Evolutionary conservation across 352 stramenopile genomes (phyloP), one percentile per base, ranked within the genome.

Genomic region (Albugo laibachii): DNA sequence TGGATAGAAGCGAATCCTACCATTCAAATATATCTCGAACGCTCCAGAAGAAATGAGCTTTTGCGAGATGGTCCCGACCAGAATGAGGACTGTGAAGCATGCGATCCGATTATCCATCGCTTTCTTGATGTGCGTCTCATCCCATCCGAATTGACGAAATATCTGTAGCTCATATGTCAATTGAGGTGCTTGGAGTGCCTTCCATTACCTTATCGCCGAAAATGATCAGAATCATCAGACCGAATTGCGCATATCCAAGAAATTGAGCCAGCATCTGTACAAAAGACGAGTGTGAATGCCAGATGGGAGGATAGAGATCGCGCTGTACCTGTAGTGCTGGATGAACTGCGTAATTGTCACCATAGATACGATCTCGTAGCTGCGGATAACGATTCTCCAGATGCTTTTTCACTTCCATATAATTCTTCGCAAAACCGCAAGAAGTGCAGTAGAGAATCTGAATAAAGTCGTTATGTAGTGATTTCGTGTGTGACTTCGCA

Each of bases 21-120:
- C 67, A 46, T 89, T 86, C 38, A 80, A 83, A 50, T 72, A 83
- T 24, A 89, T 70, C 58, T 89, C 76, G 19, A 89, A 89, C 10
- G 73, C 76, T 11, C 76, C 76, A 1, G 73, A 71, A 12, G 76
- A 69, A 39, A 80, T 56, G 44, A 89, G 62, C 14, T 58, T 62
- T 47, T 78, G 74, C 3, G 76, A 76, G 11, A 76, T 34, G 0
- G 65, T 66, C 5, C 76, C 73, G 40, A 86, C 60, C 41, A 82
- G 53, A 48, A 86, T 31, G 14, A 86, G 66, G 13, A 83, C 53
- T 20, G 73, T 65, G 52, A 89, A 83, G 41, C 62, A 68, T 2
- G 48, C 55, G 34, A 86, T 66, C 45, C 70, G 69, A 57, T 89
- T 89, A 52, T 84, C 61, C 45, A 75, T 54, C 38, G 65, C 66